Evolutionary conservation across 2,329 filamentous ascomycete species (phyloP).

Genomic region (Fulvia fulva): DNA sequence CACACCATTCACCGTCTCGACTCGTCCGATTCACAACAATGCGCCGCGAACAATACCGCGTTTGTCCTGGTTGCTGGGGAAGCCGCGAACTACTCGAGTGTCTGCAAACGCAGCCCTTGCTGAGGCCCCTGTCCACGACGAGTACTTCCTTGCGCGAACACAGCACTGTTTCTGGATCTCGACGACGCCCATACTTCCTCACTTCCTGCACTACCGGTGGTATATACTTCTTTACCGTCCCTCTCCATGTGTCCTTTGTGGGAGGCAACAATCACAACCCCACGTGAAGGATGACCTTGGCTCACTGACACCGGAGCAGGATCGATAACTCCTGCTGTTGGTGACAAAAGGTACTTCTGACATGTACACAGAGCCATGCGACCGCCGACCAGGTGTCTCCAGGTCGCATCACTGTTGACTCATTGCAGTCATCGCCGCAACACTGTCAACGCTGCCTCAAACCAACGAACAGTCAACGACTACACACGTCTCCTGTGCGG

Average conservation of each 20-base stretch:
- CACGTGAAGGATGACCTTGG: not conserved
- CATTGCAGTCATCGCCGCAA: not conserved
- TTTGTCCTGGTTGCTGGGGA: not conserved
- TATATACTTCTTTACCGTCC: not conserved
- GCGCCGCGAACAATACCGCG: not conserved
- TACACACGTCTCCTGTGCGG: not conserved
- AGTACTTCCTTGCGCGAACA: slow-evolving; percentile 2
- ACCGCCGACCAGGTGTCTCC: not conserved
- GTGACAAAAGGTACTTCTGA: not conserved
- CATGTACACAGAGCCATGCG: not conserved
- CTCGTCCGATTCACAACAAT: not conserved
- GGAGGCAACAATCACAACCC: slow-evolving; percentile 1
- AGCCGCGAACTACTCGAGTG: not conserved
- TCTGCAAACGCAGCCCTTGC: not conserved
- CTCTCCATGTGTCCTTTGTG: too few relatives aligned
- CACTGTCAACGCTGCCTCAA: not conserved
- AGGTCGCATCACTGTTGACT: not conserved
- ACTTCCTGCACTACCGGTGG: not conserved
- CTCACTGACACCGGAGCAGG: not conserved
- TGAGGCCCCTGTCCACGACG: not conserved
- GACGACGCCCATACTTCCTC: not conserved
- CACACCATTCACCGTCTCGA: not conserved
- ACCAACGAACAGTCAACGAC: not conserved
- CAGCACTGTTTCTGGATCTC: not conserved
- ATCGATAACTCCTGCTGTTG: not conserved